Evolutionary conservation across 2,329 filamentous ascomycete genomes (phyloP).

Genomic region (Nannizziopsis barbatae): DNA sequence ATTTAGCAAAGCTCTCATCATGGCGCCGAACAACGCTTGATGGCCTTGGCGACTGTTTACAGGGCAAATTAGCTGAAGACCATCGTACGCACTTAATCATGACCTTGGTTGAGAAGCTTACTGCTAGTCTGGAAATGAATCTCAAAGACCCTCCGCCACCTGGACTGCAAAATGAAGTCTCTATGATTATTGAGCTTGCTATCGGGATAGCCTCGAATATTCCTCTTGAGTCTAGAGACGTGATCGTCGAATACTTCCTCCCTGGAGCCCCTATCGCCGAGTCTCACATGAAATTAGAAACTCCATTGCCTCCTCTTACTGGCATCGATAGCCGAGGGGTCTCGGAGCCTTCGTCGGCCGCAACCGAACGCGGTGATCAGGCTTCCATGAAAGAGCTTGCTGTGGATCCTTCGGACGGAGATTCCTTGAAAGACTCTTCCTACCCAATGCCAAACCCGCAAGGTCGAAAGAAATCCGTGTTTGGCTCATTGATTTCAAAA

Average conservation of each 20-base stretch:
- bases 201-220: slow-evolving; percentile 76
- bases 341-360: slow-evolving; percentile 15
- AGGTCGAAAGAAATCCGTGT: slow-evolving; percentile 33
- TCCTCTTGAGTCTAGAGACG: slow-evolving; percentile 81
- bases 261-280: slow-evolving; percentile 61
- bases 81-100: slow-evolving; percentile 59
- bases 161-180: slow-evolving; percentile 75
- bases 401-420: slow-evolving; percentile 16
- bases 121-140: slow-evolving; percentile 58
- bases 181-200: slow-evolving; percentile 86
- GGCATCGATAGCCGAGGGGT: slow-evolving; percentile 21
- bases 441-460: slow-evolving; percentile 19
- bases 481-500: slow-evolving; percentile 33
- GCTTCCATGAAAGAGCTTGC: slow-evolving; percentile 16
- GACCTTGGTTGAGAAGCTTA: slow-evolving; percentile 56
- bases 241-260: slow-evolving; percentile 72
- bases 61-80: slow-evolving; percentile 52
- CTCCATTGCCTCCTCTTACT: slow-evolving; percentile 51
- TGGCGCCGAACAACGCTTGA: slow-evolving; percentile 93
- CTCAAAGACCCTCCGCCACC: slow-evolving; percentile 64
- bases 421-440: slow-evolving; percentile 18
- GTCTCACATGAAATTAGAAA: slow-evolving; percentile 75
- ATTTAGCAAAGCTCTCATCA: slow-evolving; percentile 75
- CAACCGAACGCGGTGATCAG: slow-evolving; percentile 16
- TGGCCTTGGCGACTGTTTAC: slow-evolving; percentile 63